Conservation (phyloP, 208 protist species). For the Sergeia podlipaevii region DNA sequence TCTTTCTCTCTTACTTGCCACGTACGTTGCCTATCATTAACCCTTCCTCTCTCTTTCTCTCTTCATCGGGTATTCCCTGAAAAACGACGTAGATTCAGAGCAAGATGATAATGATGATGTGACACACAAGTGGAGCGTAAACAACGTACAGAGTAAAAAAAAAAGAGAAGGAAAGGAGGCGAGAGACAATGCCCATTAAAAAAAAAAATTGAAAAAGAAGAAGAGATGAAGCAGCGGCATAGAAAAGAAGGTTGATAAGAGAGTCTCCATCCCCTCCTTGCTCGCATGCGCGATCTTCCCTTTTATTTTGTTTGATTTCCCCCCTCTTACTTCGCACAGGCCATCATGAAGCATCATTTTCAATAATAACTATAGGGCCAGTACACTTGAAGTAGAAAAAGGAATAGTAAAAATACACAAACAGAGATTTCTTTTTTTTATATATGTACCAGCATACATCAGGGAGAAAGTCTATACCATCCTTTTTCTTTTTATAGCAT, state of each 20-base stretch:
- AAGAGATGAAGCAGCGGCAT: not conserved
- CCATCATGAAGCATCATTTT: not conserved
- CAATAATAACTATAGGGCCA: not conserved
- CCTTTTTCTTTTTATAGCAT: too few species aligned
- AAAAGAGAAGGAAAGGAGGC: not conserved
- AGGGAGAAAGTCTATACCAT: too few species aligned
- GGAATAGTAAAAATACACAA: not conserved
- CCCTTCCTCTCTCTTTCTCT: too few species aligned
- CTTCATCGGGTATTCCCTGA: too few species aligned
- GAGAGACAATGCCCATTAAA: not conserved
- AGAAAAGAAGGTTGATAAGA: slow-evolving; percentile 9
- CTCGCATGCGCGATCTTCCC: not conserved
- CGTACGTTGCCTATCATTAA: too few species aligned
- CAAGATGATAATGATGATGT: not conserved
- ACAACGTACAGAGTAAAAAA: not conserved
- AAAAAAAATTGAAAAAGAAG: slow-evolving; percentile 4
- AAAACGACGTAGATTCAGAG: slow-evolving; percentile 5
- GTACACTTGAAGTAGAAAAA: slow-evolving; percentile 1
- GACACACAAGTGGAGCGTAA: slow-evolving; percentile 1
- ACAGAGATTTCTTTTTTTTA: slow-evolving; percentile 1
- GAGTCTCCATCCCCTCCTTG: not conserved
- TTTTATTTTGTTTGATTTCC: too few species aligned
- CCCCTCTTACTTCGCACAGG: too few species aligned
- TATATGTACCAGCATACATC: slow-evolving; percentile 16
- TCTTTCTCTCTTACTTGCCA: too few species aligned